Conservation (phyloP, 805 yeast genomes). For the Teunomyces atbi region DNA sequence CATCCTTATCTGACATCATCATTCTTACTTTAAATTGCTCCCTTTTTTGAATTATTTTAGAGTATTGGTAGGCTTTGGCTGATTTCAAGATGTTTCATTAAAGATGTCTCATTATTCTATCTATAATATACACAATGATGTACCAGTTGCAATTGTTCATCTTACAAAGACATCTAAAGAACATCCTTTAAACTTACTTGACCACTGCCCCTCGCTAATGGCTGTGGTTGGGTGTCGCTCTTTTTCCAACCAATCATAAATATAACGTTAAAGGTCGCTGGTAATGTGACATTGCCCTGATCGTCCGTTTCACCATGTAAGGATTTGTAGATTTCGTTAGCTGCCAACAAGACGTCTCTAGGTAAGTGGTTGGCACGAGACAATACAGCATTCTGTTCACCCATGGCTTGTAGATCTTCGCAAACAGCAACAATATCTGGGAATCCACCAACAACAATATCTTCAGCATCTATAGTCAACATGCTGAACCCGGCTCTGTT, state of each 20-base stretch:
- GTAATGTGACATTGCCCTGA: slow-evolving; percentile 48
- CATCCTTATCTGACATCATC: no score
- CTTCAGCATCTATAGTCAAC: slow-evolving; percentile 82
- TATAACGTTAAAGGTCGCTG: slow-evolving; percentile 75
- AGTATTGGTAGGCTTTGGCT: no score
- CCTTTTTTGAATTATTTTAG: no score
- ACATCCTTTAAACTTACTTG: slow-evolving; percentile 68
- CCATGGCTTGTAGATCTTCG: slow-evolving; percentile 76
- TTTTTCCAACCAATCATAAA: slow-evolving; percentile 91
- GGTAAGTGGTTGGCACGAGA: slow-evolving; percentile 40
- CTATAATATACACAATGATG: not conserved
- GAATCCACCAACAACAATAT: slow-evolving; percentile 69
- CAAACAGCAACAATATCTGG: slow-evolving; percentile 69
- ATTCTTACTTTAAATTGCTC: no score
- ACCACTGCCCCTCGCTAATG: slow-evolving; percentile 71
- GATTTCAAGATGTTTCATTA: no score
- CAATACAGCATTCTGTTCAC: slow-evolving; percentile 74
- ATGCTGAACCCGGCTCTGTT: slow-evolving; percentile 76
- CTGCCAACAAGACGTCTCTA: slow-evolving; percentile 68
- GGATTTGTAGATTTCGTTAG: slow-evolving; percentile 68
- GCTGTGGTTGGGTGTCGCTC: slow-evolving; percentile 65
- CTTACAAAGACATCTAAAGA: slow-evolving; percentile 20
- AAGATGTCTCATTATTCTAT: not conserved
- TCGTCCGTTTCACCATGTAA: slow-evolving; percentile 66
- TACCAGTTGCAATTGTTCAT: not conserved